Evolutionary conservation across 1,284 basidiomycete genomes (phyloP), one percentile per base, ranked within the genome.

Genomic region (Cryptococcus sp.): DNA sequence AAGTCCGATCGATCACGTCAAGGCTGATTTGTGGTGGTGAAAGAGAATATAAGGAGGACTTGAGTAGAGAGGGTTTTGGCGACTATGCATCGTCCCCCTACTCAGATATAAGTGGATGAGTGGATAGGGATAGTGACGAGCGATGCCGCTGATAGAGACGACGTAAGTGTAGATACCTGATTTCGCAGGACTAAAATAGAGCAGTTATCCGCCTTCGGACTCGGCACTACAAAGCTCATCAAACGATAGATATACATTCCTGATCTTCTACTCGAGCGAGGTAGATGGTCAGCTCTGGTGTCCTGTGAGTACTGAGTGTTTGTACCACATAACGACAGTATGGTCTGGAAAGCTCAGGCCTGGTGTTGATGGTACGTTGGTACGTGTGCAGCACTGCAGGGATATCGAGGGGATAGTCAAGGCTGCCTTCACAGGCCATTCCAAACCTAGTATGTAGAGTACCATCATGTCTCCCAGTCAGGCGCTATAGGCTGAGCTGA

Each of bases 351-450:
- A n/a, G n/a, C n/a, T n/a, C n/a, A n/a, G n/a, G n/a, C n/a, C n/a
- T n/a, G 26, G 39, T 23, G 25, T 22, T 20, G 19, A n/a, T 10
- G 22, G 22, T n/a, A 38, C 7, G 8, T 19, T 20, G 7, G 26
- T 19, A 22, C 17, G 38, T n/a, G 23, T 6, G 26, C 45, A 63
- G 61, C 61, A 63, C 47, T 63, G 61, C 37, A 43, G 61, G 25
- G 61, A 63, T 50, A 58, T 63, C 10, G 50, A 63, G 38, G 58
- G 61, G 5, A 51, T 63, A 11, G 46, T 63, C 6, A 55, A 57
- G 25, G 43, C 58, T 16, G 52, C 58, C 8, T 63, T 63, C 38
- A 40, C 39, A 5, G 61, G 61, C 5, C 43, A 37, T 15, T 54
- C 50, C 7, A 63, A 63, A 29, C 58, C 61, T 49, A 46, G 61